These are phyloP conservation scores for Kodamaea neixiangensis DNA, from an alignment of 805 yeast genomes.

Conservation along the genomic window DNA sequence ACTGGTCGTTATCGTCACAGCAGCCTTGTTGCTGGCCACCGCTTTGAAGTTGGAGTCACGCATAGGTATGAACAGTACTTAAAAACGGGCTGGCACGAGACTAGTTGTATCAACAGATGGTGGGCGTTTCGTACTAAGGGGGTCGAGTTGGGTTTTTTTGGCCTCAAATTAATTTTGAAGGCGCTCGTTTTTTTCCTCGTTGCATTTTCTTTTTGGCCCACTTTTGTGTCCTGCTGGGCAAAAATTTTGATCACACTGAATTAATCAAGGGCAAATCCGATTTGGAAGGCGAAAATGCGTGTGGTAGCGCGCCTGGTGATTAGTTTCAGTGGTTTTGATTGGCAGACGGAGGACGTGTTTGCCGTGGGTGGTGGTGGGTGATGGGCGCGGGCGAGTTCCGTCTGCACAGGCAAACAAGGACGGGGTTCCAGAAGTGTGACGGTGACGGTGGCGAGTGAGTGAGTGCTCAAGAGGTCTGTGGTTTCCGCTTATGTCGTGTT, in stretches of 20 bases:
- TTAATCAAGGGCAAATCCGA: constrained; percentile 5
- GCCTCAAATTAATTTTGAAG: not conserved
- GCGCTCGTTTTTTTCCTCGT: not conserved
- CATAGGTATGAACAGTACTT: constrained; percentile 45
- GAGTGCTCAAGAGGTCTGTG: no score
- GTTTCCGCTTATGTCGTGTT: not conserved
- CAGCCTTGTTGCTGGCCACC: constrained; percentile 78
- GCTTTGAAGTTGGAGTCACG: constrained; percentile 87
- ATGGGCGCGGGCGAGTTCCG: not conserved
- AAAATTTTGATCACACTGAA: constrained; percentile 1
- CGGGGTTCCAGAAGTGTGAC: no score
- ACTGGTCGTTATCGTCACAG: constrained; percentile 86
- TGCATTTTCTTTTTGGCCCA: not conserved
- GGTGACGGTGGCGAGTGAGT: no score
- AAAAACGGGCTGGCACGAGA: constrained; percentile 3
- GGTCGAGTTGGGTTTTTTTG: not conserved
- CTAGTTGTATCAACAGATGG: constrained; percentile 1
- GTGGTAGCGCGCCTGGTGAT: not conserved
- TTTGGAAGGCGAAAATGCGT: not conserved
- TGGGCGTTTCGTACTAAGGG: constrained; percentile 1
- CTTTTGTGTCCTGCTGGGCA: not conserved
- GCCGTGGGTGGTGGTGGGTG: not conserved
- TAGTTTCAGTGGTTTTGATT: not conserved
- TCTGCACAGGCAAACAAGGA: no score
- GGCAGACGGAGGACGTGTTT: not conserved